Evolutionary conservation across 257 asterid species (phyloP).

Genomic region (Solanum ossicruentum): DNA sequence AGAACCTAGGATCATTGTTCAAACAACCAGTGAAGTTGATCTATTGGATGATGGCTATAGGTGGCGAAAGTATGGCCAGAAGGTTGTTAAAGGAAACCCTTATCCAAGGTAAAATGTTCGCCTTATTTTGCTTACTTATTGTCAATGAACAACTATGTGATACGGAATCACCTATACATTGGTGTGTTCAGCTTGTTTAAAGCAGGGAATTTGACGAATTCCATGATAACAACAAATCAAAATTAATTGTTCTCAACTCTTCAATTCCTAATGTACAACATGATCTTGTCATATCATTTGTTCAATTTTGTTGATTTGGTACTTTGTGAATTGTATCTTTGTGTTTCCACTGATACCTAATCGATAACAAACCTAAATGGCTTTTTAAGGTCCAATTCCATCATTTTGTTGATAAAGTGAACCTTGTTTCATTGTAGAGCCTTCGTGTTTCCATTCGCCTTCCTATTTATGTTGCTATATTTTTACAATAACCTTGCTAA

Average conservation of each 20-base stretch:
- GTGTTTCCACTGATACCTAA: background rate
- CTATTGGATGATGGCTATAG: slow-evolving; percentile 88
- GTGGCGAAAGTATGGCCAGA: slow-evolving; percentile 95
- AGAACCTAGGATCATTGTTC: slow-evolving; percentile 87
- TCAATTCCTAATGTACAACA: slow-evolving; percentile 1
- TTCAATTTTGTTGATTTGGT: background rate
- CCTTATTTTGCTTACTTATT: background rate
- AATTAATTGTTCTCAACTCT: background rate
- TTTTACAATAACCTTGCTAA: background rate
- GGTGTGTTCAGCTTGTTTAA: background rate
- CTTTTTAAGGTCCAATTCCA: background rate
- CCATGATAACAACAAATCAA: background rate
- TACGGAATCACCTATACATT: background rate
- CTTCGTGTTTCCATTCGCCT: background rate
- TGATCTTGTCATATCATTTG: background rate
- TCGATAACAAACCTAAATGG: background rate
- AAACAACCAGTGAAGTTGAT: slow-evolving; percentile 87
- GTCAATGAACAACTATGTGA: background rate
- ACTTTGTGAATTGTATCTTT: background rate
- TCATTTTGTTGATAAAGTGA: background rate
- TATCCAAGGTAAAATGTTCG: slow-evolving; percentile 50
- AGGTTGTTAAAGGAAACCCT: slow-evolving; percentile 94
- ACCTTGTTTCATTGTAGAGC: background rate
- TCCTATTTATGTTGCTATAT: background rate
- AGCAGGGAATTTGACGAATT: background rate